A percentile compares a stretch with the other conserved stretches of the same genome.
These are phyloP conservation scores for Cytospora schulzeri DNA, from an alignment of 2,329 filamentous ascomycete species.

Conservation along the genomic window DNA sequence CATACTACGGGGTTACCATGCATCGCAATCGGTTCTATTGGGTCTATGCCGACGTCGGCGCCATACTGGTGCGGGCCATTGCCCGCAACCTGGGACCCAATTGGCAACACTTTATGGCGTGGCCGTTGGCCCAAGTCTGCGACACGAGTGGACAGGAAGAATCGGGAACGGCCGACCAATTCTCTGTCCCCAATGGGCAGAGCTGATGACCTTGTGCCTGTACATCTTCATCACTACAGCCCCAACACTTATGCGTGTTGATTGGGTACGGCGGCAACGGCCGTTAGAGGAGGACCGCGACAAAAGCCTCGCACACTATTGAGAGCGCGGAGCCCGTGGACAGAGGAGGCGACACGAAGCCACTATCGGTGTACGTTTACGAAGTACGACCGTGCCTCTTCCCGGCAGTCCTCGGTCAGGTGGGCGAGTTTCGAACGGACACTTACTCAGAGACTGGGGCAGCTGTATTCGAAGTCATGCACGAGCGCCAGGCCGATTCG, in stretches of 20 bases:
- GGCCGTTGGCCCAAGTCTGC: conserved; percentile 13
- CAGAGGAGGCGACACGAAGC: background rate
- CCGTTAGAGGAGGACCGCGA: background rate
- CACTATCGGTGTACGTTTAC: background rate
- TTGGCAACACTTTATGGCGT: conserved; percentile 19
- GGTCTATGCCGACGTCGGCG: conserved; percentile 13
- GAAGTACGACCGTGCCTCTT: background rate
- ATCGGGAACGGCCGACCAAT: background rate
- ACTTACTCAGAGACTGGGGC: background rate
- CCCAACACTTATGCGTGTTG: background rate
- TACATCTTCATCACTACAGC: background rate
- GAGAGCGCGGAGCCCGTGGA: background rate
- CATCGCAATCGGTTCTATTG: conserved; percentile 15
- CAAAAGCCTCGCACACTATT: background rate
- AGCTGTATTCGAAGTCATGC: background rate
- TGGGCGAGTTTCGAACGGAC: background rate
- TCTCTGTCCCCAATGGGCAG: background rate
- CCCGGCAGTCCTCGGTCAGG: background rate
- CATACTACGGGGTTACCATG: conserved; percentile 21
- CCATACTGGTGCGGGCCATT: conserved; percentile 16
- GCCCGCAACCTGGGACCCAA: conserved; percentile 7
- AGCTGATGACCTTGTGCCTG: background rate
- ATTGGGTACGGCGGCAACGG: background rate
- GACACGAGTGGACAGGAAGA: background rate
- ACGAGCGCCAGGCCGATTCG: background rate